phyloP scores from a whole-genome alignment of 257 asterid species.

The Fraxinus anomala region DNA sequence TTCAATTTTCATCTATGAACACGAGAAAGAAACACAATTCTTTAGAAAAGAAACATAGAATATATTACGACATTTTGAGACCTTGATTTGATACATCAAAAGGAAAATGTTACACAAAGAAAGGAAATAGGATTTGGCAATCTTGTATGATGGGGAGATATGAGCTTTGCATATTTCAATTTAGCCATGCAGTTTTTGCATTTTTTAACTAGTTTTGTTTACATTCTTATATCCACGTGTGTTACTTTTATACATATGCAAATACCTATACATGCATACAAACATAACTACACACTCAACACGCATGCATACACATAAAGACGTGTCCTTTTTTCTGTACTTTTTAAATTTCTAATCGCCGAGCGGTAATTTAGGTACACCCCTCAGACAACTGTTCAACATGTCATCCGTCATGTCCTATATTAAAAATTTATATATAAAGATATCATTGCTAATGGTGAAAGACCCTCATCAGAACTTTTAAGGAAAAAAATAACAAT shows the following conservation, averaged over 20 bases:
- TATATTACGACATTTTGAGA: not conserved
- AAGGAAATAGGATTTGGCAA: not conserved
- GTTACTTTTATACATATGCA: not conserved
- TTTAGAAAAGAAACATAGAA: conserved; percentile 23
- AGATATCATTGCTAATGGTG: too few relatives aligned
- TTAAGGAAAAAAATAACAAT: not conserved
- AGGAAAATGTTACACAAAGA: not conserved
- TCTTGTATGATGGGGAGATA: not conserved
- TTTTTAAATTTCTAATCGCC: too few relatives aligned
- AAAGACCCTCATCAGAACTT: not conserved
- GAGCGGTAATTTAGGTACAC: too few relatives aligned
- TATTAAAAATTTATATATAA: too few relatives aligned
- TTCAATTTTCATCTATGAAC: conserved; percentile 57
- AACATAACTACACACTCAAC: not conserved
- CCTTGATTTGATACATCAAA: not conserved
- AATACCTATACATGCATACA: not conserved
- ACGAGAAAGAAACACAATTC: conserved; percentile 25
- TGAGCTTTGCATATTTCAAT: not conserved
- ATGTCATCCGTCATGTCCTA: too few relatives aligned
- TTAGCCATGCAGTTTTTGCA: conserved; percentile 5
- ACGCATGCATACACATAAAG: not conserved
- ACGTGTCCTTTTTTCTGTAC: too few relatives aligned
- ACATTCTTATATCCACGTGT: not conserved
- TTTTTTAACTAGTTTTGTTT: not conserved
- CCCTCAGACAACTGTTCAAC: too few relatives aligned